Evolutionary conservation across 305 asterid genomes (phyloP).

Genomic region (Fraxinus nigra): DNA sequence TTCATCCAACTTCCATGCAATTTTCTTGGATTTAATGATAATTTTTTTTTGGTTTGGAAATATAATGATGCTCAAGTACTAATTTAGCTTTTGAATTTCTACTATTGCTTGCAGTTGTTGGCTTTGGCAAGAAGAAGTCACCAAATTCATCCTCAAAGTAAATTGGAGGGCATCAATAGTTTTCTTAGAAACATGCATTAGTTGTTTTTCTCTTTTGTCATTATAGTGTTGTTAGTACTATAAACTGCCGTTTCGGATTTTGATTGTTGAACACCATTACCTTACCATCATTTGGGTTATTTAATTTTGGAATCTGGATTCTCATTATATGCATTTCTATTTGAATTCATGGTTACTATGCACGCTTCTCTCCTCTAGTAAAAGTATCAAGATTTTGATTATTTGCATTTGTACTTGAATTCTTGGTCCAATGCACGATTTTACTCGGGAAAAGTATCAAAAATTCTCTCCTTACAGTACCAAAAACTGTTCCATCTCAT

Average conservation of each 20-base stretch:
- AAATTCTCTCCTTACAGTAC: background rate
- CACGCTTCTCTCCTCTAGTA: background rate
- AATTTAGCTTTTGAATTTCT: background rate
- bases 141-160: slow-evolving; percentile 81
- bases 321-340: background rate
- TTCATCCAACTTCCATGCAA: background rate
- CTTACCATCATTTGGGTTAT: background rate
- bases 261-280: background rate
- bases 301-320: slow-evolving; percentile 1
- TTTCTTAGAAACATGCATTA: background rate
- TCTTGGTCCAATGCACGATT: too few species aligned
- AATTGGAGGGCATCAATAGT: slow-evolving; percentile 11
- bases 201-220: background rate
- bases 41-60: background rate
- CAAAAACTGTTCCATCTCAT: background rate
- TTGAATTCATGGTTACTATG: background rate
- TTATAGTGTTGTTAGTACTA: background rate
- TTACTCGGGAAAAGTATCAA: too few species aligned
- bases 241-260: background rate
- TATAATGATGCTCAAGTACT: background rate
- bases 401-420: too few species aligned
- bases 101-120: slow-evolving; percentile 59
- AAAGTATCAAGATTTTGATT: background rate
- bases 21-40: background rate
- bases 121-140: slow-evolving; percentile 83